Percentiles rank a stretch among this genome's conserved stretches.
Conservation (phyloP, 1,284 basidiomycete species). For the Ceratobasidium sp. region DNA sequence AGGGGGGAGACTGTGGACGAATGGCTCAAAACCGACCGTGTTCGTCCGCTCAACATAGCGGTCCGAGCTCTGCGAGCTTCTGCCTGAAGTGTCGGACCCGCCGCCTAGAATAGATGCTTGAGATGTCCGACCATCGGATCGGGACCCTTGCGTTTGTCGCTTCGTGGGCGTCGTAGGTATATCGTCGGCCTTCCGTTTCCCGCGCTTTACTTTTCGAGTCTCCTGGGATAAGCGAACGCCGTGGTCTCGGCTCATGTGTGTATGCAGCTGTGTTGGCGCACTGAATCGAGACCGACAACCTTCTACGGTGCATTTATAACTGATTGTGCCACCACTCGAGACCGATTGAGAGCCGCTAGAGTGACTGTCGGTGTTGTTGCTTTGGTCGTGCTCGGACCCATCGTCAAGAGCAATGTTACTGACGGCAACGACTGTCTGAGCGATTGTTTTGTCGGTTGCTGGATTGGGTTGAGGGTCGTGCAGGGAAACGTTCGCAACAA, state of each 20-base stretch:
- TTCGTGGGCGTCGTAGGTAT: conserved; percentile 1
- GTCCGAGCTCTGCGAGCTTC: conserved; percentile 7
- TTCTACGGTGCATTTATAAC: conserved; percentile 11
- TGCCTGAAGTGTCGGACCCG: neutral
- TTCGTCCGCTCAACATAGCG: conserved; percentile 4
- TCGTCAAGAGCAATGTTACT: conserved; percentile 1
- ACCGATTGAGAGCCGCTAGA: neutral
- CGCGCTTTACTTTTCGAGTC: neutral
- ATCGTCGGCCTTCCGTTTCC: conserved; percentile 34
- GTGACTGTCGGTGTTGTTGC: neutral
- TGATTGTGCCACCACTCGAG: neutral
- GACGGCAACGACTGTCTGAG: conserved; percentile 26
- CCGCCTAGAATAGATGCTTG: neutral
- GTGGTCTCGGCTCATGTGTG: conserved; percentile 41
- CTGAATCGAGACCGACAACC: conserved; percentile 13
- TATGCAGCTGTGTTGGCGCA: conserved; percentile 13
- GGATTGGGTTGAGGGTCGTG: conserved; percentile 2
- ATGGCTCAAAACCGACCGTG: conserved; percentile 35
- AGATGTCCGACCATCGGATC: neutral
- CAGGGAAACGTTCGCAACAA: conserved; percentile 27
- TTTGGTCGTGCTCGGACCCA: neutral
- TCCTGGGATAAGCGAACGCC: conserved; percentile 17
- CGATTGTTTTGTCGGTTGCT: neutral
- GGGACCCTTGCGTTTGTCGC: neutral
- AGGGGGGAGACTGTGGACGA: conserved; percentile 6